phyloP scores from a whole-genome alignment of 1,139 yeast genomes.

The Saccharomyces hybrid region DNA sequence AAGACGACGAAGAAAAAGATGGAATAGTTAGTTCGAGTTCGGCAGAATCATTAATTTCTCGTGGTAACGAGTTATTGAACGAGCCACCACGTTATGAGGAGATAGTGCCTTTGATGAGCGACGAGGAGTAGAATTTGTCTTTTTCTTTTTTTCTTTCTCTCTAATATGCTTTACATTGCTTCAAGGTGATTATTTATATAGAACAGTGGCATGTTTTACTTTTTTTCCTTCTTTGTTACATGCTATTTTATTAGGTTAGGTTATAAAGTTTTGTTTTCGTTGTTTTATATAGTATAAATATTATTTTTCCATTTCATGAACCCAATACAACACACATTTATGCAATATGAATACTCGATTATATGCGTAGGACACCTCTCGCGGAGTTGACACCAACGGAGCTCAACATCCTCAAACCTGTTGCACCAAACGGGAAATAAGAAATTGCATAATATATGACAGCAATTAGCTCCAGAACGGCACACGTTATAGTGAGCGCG shows the following conservation, averaged over 20 bases:
- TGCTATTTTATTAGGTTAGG: background rate
- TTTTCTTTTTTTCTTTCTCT: background rate
- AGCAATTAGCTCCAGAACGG: slow-evolving; percentile 72
- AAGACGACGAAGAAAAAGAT: background rate
- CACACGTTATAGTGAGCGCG: slow-evolving; percentile 65
- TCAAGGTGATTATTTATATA: background rate
- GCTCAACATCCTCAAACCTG: slow-evolving; percentile 75
- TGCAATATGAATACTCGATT: slow-evolving; percentile 1
- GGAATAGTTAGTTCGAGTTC: background rate
- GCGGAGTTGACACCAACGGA: slow-evolving; percentile 70
- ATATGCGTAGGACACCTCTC: slow-evolving; percentile 33
- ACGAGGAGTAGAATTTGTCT: slow-evolving; percentile 5
- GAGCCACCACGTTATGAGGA: slow-evolving; percentile 25
- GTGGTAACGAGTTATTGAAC: background rate
- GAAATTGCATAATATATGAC: slow-evolving; percentile 83
- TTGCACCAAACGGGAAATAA: slow-evolving; percentile 93
- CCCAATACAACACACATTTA: background rate
- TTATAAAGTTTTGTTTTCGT: background rate
- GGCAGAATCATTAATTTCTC: background rate
- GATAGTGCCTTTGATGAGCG: slow-evolving; percentile 14
- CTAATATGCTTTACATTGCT: background rate
- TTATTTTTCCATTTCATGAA: background rate
- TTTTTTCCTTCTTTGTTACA: background rate
- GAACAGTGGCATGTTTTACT: background rate
- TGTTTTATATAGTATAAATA: background rate